These are phyloP conservation scores for Karstenula rhodostoma DNA, from an alignment of 2,329 filamentous ascomycete species.

Conservation along the genomic window DNA sequence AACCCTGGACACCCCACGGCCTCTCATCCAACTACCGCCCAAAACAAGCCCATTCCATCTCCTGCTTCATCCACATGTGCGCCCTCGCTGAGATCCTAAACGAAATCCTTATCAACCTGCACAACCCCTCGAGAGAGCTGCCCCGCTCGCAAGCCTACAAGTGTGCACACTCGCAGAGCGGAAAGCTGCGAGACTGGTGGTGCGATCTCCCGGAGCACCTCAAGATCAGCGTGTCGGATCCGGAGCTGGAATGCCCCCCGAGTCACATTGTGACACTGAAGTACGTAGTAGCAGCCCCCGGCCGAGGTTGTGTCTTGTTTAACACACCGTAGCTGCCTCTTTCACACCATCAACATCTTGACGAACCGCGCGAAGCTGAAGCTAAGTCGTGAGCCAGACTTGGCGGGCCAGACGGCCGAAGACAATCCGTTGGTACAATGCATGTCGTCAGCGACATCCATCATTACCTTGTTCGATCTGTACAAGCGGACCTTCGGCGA, in stretches of 20 bases:
- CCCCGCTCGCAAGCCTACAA: slow-evolving; percentile 11
- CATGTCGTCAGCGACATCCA: slow-evolving; percentile 22
- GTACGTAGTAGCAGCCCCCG: slow-evolving; percentile 6
- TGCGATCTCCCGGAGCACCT: slow-evolving; percentile 20
- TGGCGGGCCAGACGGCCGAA: slow-evolving; percentile 8
- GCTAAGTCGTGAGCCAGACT: slow-evolving; percentile 15
- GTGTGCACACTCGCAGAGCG: slow-evolving; percentile 14
- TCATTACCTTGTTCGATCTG: slow-evolving; percentile 19
- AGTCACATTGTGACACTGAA: slow-evolving; percentile 22
- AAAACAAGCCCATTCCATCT: slow-evolving; percentile 21
- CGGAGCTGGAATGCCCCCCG: slow-evolving; percentile 17
- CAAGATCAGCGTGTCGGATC: slow-evolving; percentile 17
- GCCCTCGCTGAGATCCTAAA: slow-evolving; percentile 22
- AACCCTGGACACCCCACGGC: slow-evolving; percentile 21
- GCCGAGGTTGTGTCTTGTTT: neutral
- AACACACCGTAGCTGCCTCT: slow-evolving; percentile 17
- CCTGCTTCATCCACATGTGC: slow-evolving; percentile 23
- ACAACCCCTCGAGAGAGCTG: slow-evolving; percentile 15
- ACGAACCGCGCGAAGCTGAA: slow-evolving; percentile 21
- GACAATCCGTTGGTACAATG: slow-evolving; percentile 23
- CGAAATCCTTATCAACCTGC: slow-evolving; percentile 18
- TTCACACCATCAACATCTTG: slow-evolving; percentile 22
- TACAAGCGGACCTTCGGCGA: slow-evolving; percentile 20
- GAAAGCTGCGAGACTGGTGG: slow-evolving; percentile 21
- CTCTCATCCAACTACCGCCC: slow-evolving; percentile 14